Conservation (phyloP, 306 rosid genomes). For the Hylodesmum podocarpum region DNA sequence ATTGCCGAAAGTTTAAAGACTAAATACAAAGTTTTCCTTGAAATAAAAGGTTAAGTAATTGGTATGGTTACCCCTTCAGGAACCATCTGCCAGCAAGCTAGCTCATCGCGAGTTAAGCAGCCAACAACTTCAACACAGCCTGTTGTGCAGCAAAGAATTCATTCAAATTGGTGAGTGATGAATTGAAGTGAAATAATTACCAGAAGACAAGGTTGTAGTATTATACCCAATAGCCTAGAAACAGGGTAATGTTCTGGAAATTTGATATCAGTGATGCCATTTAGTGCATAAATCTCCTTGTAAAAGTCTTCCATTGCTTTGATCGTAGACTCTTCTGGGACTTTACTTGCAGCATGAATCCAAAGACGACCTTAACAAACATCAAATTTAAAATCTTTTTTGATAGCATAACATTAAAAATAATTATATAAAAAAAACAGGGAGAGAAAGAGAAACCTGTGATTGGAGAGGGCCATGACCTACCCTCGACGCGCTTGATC, state of each 20-base stretch:
- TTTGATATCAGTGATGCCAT: constrained; percentile 69
- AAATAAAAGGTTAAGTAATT: not conserved
- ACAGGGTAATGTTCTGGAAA: constrained; percentile 91
- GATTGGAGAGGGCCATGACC: constrained; percentile 90
- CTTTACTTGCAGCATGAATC: constrained; percentile 98
- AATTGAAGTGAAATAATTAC: not conserved
- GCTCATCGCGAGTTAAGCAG: constrained; percentile 74
- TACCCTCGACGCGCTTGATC: constrained; percentile 88
- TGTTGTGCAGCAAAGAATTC: constrained; percentile 43
- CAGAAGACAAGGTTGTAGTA: not conserved
- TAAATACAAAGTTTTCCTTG: too few relatives aligned
- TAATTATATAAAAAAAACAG: too few relatives aligned
- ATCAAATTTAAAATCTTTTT: too few relatives aligned
- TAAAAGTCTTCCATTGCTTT: constrained; percentile 91
- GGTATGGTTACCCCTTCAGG: constrained; percentile 68
- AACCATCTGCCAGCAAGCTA: constrained; percentile 78
- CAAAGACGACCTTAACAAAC: constrained; percentile 77
- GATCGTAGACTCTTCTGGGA: constrained; percentile 85
- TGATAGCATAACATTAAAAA: not conserved
- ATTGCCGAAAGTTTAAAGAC: too few relatives aligned
- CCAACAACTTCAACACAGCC: constrained; percentile 91
- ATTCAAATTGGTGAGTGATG: not conserved
- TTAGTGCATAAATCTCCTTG: constrained; percentile 71
- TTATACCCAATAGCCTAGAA: constrained; percentile 81
- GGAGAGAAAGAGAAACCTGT: constrained; percentile 57